Base-by-base conservation (phyloP, 2,329 filamentous ascomycete genomes). In the Aschersonia sp. region DNA sequence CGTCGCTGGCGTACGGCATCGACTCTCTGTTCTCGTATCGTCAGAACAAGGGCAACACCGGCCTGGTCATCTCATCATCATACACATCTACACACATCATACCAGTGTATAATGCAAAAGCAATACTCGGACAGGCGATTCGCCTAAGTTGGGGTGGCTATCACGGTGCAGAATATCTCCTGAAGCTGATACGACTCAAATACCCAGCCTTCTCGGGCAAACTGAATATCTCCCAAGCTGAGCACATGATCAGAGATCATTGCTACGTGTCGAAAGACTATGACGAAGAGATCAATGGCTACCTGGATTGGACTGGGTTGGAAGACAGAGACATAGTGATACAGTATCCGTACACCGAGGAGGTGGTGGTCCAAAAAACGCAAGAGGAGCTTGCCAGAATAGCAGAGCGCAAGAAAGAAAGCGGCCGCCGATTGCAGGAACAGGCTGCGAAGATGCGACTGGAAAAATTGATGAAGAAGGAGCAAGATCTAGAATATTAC, bases 381-480 rank as follows among this genome's bases (percentile, higher is more conserved):
- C 87, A 94, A 59, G 92, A 97, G 62, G 92, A 98, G 63, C 75
- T 98, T 12, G 87, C 86, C 2, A 76, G 81, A 41, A 87, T 94
- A 53, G 88, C 90, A 9, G 92, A 98, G 69, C 84, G 90, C 61
- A 87, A 94, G 60, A 94, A 94, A 63, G 92, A 98, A 65, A 92
- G 87, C 55, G 92, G 92, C 0, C 76, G 92, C 53, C 76, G 94
- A 43, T 62, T 98, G 30, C 92, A 98, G 63, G 88, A 96, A 58
- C 92, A 98, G 64, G 92, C 92, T 0, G 90, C 90, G 8, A 97
- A 95, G 65, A 95, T 96, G 87, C 83, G 92, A 6, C 70, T 98
- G 1, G 92, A 98, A 54, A 94, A 94, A 58, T 72, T 98, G 44
- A 87, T 97, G 62, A 85, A 86, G 59, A 98, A 98, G 65, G 92